phyloP scores from a whole-genome alignment of 2,329 filamentous ascomycete genomes.

The Ophiocordyceps sinensis region DNA sequence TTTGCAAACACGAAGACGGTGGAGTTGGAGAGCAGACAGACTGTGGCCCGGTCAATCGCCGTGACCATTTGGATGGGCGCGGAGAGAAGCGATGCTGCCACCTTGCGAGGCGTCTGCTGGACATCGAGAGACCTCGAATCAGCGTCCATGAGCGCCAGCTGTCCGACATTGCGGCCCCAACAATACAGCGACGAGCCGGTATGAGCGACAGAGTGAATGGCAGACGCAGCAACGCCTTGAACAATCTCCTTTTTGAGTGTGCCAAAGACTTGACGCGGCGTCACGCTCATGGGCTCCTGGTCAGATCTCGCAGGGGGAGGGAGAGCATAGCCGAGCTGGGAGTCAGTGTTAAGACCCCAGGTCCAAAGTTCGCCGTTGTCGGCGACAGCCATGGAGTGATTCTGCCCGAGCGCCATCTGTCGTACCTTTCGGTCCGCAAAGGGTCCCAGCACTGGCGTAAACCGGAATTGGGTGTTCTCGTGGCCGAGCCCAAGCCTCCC shows the following conservation, averaged over 20 bases:
- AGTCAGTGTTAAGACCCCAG: slow-evolving; percentile 80
- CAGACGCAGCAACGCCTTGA: slow-evolving; percentile 72
- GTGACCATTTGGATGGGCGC: slow-evolving; percentile 64
- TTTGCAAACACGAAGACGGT: slow-evolving; percentile 92
- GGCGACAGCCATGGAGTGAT: slow-evolving; percentile 77
- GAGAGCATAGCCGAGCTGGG: slow-evolving; percentile 73
- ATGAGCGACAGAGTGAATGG: slow-evolving; percentile 82
- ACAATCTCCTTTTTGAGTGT: slow-evolving; percentile 76
- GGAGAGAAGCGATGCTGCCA: slow-evolving; percentile 62
- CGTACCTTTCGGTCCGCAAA: slow-evolving; percentile 60
- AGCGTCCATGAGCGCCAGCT: slow-evolving; percentile 86
- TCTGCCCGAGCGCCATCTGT: slow-evolving; percentile 75
- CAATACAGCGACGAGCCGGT: slow-evolving; percentile 73
- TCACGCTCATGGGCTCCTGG: slow-evolving; percentile 68
- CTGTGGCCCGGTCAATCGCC: slow-evolving; percentile 82
- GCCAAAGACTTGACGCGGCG: slow-evolving; percentile 82
- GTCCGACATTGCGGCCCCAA: slow-evolving; percentile 90
- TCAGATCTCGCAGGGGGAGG: slow-evolving; percentile 53
- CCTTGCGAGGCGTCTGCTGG: slow-evolving; percentile 71
- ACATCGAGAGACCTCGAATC: slow-evolving; percentile 80
- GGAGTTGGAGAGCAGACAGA: slow-evolving; percentile 69
- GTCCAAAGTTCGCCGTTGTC: slow-evolving; percentile 84
- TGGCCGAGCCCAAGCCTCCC: slow-evolving; percentile 81
- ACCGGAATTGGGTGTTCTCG: slow-evolving; percentile 78
- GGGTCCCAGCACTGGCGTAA: slow-evolving; percentile 66